phyloP scores from a whole-genome alignment of 2,329 filamentous ascomycete genomes.

The Setomelanomma holmii region DNA sequence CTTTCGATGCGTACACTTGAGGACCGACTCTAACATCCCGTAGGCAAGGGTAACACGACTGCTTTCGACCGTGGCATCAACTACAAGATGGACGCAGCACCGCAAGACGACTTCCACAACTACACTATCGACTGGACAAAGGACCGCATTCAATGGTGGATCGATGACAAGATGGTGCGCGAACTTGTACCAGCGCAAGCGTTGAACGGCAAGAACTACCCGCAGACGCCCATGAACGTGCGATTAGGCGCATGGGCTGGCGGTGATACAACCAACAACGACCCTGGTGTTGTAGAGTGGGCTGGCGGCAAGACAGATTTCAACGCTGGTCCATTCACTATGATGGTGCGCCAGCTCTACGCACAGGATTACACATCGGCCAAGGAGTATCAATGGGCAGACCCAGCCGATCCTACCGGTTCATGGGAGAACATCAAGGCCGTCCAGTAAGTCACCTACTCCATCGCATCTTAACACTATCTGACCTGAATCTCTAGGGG shows the following conservation, averaged over 20 bases:
- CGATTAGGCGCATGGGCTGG: slow-evolving; percentile 74
- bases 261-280: slow-evolving; percentile 57
- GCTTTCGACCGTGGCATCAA: slow-evolving; percentile 57
- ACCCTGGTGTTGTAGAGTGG: slow-evolving; percentile 56
- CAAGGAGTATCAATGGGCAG: slow-evolving; percentile 68
- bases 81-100: slow-evolving; percentile 32
- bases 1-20: slow-evolving; percentile 37
- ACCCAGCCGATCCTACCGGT: slow-evolving; percentile 31
- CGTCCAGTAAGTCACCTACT: slow-evolving; percentile 45
- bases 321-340: slow-evolving; percentile 70
- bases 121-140: slow-evolving; percentile 70
- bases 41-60: slow-evolving; percentile 38
- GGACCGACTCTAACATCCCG: neutral
- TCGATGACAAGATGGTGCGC: slow-evolving; percentile 69
- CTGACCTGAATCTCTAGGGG: slow-evolving; percentile 23
- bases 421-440: slow-evolving; percentile 48
- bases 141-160: slow-evolving; percentile 68
- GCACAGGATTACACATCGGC: slow-evolving; percentile 64
- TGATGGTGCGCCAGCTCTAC: slow-evolving; percentile 72
- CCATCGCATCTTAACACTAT: neutral
- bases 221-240: slow-evolving; percentile 76
- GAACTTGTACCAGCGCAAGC: slow-evolving; percentile 68
- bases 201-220: slow-evolving; percentile 65
- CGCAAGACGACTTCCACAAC: slow-evolving; percentile 49
- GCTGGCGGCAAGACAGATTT: slow-evolving; percentile 74